Percentiles rank a stretch among this genome's conserved stretches.
phyloP scores from a whole-genome alignment of 306 rosid genomes.

The Medicago arabica region DNA sequence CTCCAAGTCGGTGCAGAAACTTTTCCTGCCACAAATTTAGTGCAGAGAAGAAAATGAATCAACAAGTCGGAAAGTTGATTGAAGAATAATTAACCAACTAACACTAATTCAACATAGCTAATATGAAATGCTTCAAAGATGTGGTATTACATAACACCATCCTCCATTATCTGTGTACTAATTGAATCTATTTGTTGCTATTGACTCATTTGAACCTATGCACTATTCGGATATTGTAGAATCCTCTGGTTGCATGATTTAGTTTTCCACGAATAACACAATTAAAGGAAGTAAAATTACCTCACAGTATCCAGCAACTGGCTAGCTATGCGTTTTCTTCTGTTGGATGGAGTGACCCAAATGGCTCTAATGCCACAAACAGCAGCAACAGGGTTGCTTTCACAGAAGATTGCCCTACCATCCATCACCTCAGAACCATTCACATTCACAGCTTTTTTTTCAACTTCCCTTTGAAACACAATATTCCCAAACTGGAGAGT shows the following conservation, averaged over 20 bases:
- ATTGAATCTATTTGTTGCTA: slow-evolving; percentile 15
- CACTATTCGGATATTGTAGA: not conserved
- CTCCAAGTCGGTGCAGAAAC: slow-evolving; percentile 57
- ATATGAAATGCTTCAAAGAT: not conserved
- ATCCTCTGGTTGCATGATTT: not conserved
- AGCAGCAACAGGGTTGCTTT: slow-evolving; percentile 60
- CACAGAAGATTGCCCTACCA: slow-evolving; percentile 65
- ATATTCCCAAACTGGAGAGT: slow-evolving; percentile 71
- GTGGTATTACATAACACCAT: not conserved
- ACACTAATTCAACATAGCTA: slow-evolving; percentile 2
- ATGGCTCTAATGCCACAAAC: slow-evolving; percentile 83
- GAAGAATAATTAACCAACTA: slow-evolving; percentile 20
- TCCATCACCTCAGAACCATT: slow-evolving; percentile 47
- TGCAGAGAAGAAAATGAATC: slow-evolving; percentile 16
- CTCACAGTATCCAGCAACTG: slow-evolving; percentile 78
- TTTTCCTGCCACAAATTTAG: slow-evolving; percentile 54
- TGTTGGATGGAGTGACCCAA: slow-evolving; percentile 83
- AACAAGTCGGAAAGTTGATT: not conserved
- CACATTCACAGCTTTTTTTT: slow-evolving; percentile 43
- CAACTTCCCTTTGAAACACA: slow-evolving; percentile 68
- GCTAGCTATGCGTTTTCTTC: slow-evolving; percentile 76
- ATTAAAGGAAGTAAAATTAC: slow-evolving; percentile 44
- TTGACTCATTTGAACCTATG: not conserved
- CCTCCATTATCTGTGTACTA: slow-evolving; percentile 3
- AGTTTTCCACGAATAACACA: not conserved